Evolutionary conservation across 139 green algal species (phyloP).

Genomic region (Pycnococcus provasolii): DNA sequence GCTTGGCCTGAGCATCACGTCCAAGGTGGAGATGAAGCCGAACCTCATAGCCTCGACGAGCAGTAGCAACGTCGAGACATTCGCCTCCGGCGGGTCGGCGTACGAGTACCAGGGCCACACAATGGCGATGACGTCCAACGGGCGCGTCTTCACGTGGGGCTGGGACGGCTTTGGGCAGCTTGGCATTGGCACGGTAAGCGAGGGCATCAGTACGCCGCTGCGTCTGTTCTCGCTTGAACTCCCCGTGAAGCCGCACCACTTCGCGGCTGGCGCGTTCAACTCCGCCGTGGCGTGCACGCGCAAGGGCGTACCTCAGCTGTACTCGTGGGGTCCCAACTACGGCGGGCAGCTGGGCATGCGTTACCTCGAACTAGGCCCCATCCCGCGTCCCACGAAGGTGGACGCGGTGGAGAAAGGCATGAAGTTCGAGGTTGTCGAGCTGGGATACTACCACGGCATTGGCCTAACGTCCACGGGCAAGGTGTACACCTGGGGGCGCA

Average conservation of each 20-base stretch:
- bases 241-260: not conserved
- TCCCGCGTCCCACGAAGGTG: conserved; percentile 8
- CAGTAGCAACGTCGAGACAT: not conserved
- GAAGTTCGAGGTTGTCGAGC: not conserved
- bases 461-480: not conserved
- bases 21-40: conserved; percentile 8
- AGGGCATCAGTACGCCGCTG: not conserved
- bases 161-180: conserved; percentile 31
- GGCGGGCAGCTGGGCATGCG: conserved; percentile 16
- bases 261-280: conserved; percentile 26
- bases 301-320: conserved; percentile 1
- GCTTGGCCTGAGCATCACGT: conserved; percentile 14
- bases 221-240: conserved; percentile 20
- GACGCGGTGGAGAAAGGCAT: conserved; percentile 10
- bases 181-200: conserved; percentile 15
- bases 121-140: not conserved
- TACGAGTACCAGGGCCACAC: conserved; percentile 20
- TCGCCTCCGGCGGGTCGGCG: conserved; percentile 1
- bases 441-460: conserved; percentile 9
- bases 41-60: not conserved
- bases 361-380: conserved; percentile 19
- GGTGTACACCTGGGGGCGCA: conserved; percentile 25
- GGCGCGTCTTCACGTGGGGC: conserved; percentile 24
- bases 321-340: conserved; percentile 27
- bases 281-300: not conserved